A percentile compares a stretch with the other conserved stretches of the same genome.
Evolutionary conservation across 768 basidiomycete genomes (phyloP).

Genomic region (Lactarius tabidus): DNA sequence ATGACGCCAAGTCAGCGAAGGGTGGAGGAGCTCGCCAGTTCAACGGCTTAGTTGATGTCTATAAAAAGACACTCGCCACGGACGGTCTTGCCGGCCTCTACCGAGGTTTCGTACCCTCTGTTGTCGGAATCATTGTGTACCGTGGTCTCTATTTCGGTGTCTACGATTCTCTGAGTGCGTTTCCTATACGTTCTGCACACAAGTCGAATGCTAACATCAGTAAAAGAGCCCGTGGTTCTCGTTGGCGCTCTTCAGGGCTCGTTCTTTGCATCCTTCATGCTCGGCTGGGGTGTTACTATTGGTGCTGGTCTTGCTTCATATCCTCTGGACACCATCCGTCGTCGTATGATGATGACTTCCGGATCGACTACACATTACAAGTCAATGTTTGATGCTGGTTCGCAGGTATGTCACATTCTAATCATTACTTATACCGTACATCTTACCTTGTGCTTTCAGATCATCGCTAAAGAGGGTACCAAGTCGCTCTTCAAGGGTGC

Average conservation of each 20-base stretch:
- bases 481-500: conserved; percentile 99
- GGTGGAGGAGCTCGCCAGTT: conserved; percentile 92
- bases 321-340: conserved; percentile 92
- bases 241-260: conserved; percentile 93
- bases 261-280: conserved; percentile 94
- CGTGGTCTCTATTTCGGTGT: conserved; percentile 99
- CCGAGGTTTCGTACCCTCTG: conserved; percentile 98
- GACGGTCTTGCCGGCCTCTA: conserved; percentile 99
- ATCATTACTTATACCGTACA: too few relatives aligned
- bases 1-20: conserved; percentile 96
- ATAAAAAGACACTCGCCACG: conserved; percentile 93
- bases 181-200: not conserved
- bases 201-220: conserved; percentile 23
- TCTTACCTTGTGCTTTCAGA: conserved; percentile 33
- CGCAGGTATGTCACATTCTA: conserved; percentile 41
- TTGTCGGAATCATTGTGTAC: conserved; percentile 99
- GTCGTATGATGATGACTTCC: conserved; percentile 99
- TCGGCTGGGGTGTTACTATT: conserved; percentile 99
- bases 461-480: conserved; percentile 90
- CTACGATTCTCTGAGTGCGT: conserved; percentile 88
- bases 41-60: conserved; percentile 97
- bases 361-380: conserved; percentile 96
- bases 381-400: conserved; percentile 96
- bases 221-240: conserved; percentile 90
- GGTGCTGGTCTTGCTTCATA: conserved; percentile 99